Evolutionary conservation across 306 rosid species (phyloP).

Genomic region (Vigna hirtella): DNA sequence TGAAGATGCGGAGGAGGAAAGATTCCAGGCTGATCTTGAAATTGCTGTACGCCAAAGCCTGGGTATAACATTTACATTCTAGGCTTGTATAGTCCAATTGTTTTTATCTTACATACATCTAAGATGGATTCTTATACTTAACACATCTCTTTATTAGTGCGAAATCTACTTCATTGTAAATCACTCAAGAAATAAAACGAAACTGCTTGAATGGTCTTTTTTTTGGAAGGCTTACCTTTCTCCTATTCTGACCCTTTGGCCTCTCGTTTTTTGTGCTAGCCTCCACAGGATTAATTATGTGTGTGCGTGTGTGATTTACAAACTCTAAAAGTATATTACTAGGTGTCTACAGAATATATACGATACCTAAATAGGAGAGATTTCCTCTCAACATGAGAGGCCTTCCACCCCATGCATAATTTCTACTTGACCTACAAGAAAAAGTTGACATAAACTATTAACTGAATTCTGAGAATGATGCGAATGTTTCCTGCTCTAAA

Average conservation of each 20-base stretch:
- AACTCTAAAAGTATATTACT: neutral
- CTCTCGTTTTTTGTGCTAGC: constrained; percentile 12
- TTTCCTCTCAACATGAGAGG: neutral
- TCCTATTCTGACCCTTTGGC: constrained; percentile 6
- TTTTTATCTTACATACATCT: constrained; percentile 6
- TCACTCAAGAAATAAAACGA: neutral
- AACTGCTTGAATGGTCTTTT: neutral
- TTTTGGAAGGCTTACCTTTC: constrained; percentile 8
- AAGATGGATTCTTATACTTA: constrained; percentile 18
- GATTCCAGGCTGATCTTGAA: constrained; percentile 93
- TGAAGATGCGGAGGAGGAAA: constrained; percentile 87
- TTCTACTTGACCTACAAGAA: constrained; percentile 21
- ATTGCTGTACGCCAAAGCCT: constrained; percentile 92
- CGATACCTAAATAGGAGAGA: neutral
- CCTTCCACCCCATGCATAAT: neutral
- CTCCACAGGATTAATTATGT: neutral
- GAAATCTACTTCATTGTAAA: neutral
- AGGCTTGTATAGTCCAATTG: constrained; percentile 4
- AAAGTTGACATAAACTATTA: constrained; percentile 18
- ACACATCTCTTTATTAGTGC: neutral
- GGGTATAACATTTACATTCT: constrained; percentile 57
- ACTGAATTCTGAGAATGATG: constrained; percentile 28
- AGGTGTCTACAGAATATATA: neutral
- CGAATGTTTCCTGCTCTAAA: constrained; percentile 31
- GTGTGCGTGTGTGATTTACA: neutral